Evolutionary conservation across 495 filamentous ascomycete genomes (phyloP).

Genomic region (Talaromyces adpressus): DNA sequence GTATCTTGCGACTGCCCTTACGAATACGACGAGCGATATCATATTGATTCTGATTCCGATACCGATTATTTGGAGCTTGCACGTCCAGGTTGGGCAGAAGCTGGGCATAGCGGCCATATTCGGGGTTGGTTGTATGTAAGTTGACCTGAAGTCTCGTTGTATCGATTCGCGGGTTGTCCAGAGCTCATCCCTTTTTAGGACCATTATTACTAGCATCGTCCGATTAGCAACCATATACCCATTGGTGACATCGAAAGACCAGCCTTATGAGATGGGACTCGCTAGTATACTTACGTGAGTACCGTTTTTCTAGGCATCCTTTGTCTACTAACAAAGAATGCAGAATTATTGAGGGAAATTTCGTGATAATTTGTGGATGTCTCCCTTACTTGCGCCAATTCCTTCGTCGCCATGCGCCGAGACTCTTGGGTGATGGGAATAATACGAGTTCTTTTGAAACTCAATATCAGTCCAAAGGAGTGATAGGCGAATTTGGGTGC

Average conservation of each 20-base stretch:
- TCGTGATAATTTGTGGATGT: constrained; percentile 21
- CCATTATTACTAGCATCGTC: constrained; percentile 21
- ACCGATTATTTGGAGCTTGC: constrained; percentile 18
- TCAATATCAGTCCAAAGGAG: background rate
- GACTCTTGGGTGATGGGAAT: constrained; percentile 13
- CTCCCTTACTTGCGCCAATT: constrained; percentile 20
- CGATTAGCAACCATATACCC: constrained; percentile 18
- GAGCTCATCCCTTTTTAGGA: constrained; percentile 11
- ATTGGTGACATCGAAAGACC: constrained; percentile 14
- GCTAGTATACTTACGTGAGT: constrained; percentile 18
- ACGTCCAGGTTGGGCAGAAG: constrained; percentile 16
- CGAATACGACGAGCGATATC: constrained; percentile 34
- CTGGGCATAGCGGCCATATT: constrained; percentile 17
- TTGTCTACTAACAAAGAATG: constrained; percentile 3
- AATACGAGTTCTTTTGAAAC: background rate
- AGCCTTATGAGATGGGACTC: constrained; percentile 14
- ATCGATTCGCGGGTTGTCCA: background rate
- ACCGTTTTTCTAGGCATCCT: background rate
- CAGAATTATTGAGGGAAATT: constrained; percentile 20
- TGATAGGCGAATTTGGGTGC: background rate
- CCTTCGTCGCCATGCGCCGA: constrained; percentile 15
- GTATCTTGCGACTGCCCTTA: constrained; percentile 29
- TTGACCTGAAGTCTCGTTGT: constrained; percentile 3
- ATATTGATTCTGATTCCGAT: constrained; percentile 29
- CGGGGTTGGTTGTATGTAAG: constrained; percentile 20